Evolutionary conservation across 2,329 filamentous ascomycete species (phyloP).

Genomic region (Periconia digitata): DNA sequence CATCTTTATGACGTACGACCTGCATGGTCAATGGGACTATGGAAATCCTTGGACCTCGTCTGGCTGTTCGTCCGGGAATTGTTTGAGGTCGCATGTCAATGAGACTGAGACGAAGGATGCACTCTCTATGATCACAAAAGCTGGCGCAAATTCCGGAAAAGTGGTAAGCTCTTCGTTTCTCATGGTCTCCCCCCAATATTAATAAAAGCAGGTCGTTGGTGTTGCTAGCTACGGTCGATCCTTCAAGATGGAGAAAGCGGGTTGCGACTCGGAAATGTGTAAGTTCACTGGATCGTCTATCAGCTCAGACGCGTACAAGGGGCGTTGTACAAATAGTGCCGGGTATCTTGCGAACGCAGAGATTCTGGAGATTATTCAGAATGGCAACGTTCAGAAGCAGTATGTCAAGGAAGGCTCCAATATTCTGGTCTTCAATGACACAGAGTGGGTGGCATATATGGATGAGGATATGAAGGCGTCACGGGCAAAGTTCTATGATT

Average conservation of each 20-base stretch:
- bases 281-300: constrained; percentile 30
- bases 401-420: constrained; percentile 5
- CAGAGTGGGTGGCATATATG: constrained; percentile 26
- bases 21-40: constrained; percentile 48
- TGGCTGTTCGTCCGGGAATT: constrained; percentile 35
- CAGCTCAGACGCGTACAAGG: constrained; percentile 30
- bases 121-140: constrained; percentile 44
- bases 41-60: constrained; percentile 29
- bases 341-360: constrained; percentile 47
- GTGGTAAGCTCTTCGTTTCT: constrained; percentile 11
- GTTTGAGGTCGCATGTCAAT: constrained; percentile 41
- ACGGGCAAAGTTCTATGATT: constrained; percentile 18
- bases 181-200: neutral
- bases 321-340: constrained; percentile 40
- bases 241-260: constrained; percentile 34
- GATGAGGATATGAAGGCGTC: constrained; percentile 19
- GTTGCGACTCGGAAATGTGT: constrained; percentile 37
- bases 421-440: constrained; percentile 20
- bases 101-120: constrained; percentile 38
- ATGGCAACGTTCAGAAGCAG: constrained; percentile 1
- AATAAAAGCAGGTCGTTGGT: constrained; percentile 24
- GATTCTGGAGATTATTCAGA: constrained; percentile 37
- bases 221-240: constrained; percentile 39
- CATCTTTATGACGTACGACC: constrained; percentile 36
- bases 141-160: constrained; percentile 28